phyloP scores from a whole-genome alignment of 2,329 filamentous ascomycete species.

The Beauveria brongniartii region DNA sequence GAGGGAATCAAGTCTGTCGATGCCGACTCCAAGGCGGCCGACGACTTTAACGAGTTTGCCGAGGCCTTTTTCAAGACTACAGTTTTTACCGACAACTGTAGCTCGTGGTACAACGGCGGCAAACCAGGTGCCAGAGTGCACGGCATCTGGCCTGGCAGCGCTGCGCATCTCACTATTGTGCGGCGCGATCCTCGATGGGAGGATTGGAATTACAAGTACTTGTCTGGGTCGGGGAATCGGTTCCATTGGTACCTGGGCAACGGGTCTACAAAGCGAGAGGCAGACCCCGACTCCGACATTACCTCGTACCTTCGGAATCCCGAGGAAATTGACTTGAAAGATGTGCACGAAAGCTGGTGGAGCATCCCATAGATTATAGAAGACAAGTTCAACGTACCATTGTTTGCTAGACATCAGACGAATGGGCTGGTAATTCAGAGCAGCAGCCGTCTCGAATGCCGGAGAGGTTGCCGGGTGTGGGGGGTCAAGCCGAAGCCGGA shows the following conservation, averaged over 20 bases:
- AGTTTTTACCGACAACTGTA: constrained; percentile 54
- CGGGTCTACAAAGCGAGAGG: constrained; percentile 51
- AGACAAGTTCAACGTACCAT: too few relatives aligned
- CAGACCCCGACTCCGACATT: constrained; percentile 42
- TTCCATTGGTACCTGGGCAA: constrained; percentile 57
- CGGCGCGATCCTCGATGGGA: constrained; percentile 48
- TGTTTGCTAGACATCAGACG: neutral
- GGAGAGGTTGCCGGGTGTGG: neutral
- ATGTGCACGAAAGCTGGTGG: constrained; percentile 64
- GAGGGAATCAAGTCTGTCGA: constrained; percentile 58
- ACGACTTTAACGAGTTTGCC: constrained; percentile 55
- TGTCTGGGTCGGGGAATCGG: constrained; percentile 36
- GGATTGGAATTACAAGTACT: constrained; percentile 44
- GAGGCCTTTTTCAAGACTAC: constrained; percentile 48
- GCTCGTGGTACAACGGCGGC: constrained; percentile 65
- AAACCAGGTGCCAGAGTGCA: constrained; percentile 55
- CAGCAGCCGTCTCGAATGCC: neutral
- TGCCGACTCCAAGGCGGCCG: constrained; percentile 49
- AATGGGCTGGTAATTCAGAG: neutral
- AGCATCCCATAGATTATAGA: constrained; percentile 25
- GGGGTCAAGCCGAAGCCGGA: neutral
- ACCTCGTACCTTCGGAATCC: constrained; percentile 54
- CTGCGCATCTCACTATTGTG: constrained; percentile 51
- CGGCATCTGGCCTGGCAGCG: constrained; percentile 63
- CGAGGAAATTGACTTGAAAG: constrained; percentile 48